These are phyloP conservation scores for Pseudopyricularia cyperi DNA, from an alignment of 2,329 filamentous ascomycete species.

Conservation along the genomic window DNA sequence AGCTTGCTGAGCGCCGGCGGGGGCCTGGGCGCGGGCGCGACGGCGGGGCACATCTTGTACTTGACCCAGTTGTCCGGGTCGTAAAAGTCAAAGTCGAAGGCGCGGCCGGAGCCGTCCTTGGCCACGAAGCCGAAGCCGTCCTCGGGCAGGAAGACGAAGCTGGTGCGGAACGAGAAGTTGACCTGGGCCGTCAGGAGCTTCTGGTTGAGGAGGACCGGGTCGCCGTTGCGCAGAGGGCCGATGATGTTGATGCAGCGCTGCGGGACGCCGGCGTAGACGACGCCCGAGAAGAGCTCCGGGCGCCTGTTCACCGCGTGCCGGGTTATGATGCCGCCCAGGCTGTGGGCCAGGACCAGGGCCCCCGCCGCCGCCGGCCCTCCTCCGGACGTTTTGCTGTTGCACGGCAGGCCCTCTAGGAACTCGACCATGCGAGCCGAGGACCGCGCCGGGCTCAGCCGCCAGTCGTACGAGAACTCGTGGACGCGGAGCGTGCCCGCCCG, in stretches of 20 bases:
- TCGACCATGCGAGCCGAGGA: constrained; percentile 58
- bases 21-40: constrained; percentile 50
- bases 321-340: constrained; percentile 75
- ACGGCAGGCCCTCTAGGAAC: constrained; percentile 63
- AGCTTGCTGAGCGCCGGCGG: constrained; percentile 18
- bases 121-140: constrained; percentile 82
- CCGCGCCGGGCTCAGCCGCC: constrained; percentile 73
- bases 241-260: constrained; percentile 84
- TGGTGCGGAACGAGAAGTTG: constrained; percentile 83
- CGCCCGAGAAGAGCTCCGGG: constrained; percentile 75
- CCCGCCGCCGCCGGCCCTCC: no score
- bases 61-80: constrained; percentile 67
- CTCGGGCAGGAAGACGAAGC: constrained; percentile 72
- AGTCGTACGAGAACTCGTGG: constrained; percentile 91
- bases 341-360: constrained; percentile 75
- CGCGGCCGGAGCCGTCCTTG: constrained; percentile 34
- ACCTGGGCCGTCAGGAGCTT: constrained; percentile 84
- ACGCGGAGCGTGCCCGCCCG: constrained; percentile 59
- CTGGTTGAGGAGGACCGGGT: constrained; percentile 79
- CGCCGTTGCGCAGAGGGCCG: constrained; percentile 80
- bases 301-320: constrained; percentile 75
- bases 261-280: constrained; percentile 75
- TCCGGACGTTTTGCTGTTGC: constrained; percentile 44
- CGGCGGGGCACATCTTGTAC: constrained; percentile 65
- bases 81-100: constrained; percentile 77